phyloP scores from a whole-genome alignment of 2,329 filamentous ascomycete genomes.

The Stagonosporopsis vannaccii region DNA sequence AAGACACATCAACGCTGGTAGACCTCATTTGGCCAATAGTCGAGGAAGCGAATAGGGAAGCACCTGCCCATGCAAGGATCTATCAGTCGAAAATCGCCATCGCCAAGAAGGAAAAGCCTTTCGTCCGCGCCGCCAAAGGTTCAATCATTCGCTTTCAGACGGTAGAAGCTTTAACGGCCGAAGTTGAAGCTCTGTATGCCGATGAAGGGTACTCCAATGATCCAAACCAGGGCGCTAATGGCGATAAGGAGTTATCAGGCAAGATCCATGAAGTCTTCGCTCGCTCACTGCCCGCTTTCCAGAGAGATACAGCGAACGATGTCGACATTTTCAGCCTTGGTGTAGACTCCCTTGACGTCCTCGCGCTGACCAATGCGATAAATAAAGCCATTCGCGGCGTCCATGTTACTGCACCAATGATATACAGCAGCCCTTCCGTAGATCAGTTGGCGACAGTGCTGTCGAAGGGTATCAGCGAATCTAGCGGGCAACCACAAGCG shows the following conservation, averaged over 20 bases:
- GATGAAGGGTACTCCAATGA: slow-evolving; percentile 10
- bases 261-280: slow-evolving; percentile 2
- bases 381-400: slow-evolving; percentile 17
- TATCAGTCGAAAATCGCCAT: slow-evolving; percentile 24
- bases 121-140: slow-evolving; percentile 35
- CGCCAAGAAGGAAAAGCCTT: slow-evolving; percentile 17
- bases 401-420: background rate
- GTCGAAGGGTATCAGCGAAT: background rate
- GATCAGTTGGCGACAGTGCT: slow-evolving; percentile 3
- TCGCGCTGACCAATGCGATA: slow-evolving; percentile 20
- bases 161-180: slow-evolving; percentile 26
- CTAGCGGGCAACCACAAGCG: background rate
- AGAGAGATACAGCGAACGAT: background rate
- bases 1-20: slow-evolving; percentile 17
- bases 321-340: slow-evolving; percentile 25
- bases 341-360: slow-evolving; percentile 27
- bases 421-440: slow-evolving; percentile 12
- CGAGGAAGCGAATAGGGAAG: slow-evolving; percentile 26
- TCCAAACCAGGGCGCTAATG: background rate
- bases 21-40: slow-evolving; percentile 35
- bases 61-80: slow-evolving; percentile 36
- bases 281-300: background rate
- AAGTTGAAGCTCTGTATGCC: slow-evolving; percentile 33
- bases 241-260: background rate
- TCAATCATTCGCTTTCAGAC: slow-evolving; percentile 33